Conservation (phyloP, 2,329 filamentous ascomycete genomes). For the Fusarium sp. region DNA sequence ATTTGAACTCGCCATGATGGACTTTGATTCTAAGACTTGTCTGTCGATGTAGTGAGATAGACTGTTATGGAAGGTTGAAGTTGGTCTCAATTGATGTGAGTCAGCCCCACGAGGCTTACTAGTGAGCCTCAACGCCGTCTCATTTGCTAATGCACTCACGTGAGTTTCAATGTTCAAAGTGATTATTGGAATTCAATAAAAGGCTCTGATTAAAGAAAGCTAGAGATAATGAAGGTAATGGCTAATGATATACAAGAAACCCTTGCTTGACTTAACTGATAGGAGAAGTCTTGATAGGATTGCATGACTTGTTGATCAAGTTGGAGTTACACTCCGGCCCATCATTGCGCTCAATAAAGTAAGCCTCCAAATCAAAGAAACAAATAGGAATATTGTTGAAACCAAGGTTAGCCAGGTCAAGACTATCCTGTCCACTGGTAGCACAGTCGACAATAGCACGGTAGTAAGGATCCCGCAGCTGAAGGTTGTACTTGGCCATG, state of each 20-base stretch:
- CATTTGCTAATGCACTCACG: background rate
- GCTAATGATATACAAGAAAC: background rate
- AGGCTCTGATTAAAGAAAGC: background rate
- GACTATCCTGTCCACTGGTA: background rate
- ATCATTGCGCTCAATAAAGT: slow-evolving; percentile 19
- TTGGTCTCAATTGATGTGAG: background rate
- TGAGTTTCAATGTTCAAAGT: background rate
- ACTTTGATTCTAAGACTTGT: background rate
- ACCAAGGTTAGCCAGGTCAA: slow-evolving; percentile 1
- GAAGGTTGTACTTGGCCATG: slow-evolving; percentile 28
- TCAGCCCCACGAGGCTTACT: slow-evolving; percentile 16
- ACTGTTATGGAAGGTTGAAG: background rate
- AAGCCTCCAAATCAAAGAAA: slow-evolving; percentile 25
- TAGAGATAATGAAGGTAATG: background rate
- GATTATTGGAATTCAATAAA: background rate
- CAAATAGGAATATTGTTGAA: slow-evolving; percentile 18
- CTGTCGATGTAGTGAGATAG: no score
- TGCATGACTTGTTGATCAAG: background rate
- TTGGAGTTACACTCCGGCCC: slow-evolving; percentile 3
- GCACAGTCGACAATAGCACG: slow-evolving; percentile 26
- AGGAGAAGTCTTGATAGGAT: slow-evolving; percentile 1
- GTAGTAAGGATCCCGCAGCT: slow-evolving; percentile 22
- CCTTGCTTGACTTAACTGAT: background rate
- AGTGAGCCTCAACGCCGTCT: background rate
- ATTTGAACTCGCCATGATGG: background rate